phyloP scores from a whole-genome alignment of 495 filamentous ascomycete species.

The Penicillium coffeae region DNA sequence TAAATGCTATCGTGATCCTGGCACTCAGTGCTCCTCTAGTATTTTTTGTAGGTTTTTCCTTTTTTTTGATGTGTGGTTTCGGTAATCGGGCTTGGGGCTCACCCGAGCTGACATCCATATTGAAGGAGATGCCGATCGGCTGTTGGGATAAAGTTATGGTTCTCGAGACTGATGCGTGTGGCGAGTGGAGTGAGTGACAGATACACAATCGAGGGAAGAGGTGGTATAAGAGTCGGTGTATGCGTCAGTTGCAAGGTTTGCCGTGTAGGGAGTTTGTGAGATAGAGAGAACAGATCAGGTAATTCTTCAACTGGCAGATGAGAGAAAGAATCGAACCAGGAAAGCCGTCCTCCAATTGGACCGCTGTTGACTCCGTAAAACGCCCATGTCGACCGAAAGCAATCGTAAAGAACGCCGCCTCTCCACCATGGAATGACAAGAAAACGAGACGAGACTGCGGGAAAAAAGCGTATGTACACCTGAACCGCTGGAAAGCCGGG shows the following conservation, averaged over 20 bases:
- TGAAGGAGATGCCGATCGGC: not conserved
- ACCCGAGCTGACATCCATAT: constrained; percentile 1
- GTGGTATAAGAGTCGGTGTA: not conserved
- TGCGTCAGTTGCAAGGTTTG: not conserved
- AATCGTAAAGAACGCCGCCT: constrained; percentile 20
- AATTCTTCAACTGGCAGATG: not conserved
- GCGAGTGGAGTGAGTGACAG: not conserved
- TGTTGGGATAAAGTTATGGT: not conserved
- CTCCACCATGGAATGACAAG: constrained; percentile 6
- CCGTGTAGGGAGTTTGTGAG: not conserved
- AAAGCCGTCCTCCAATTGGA: constrained; percentile 1
- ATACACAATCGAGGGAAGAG: not conserved
- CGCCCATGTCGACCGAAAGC: constrained; percentile 16
- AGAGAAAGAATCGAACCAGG: not conserved
- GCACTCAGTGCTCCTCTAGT: constrained; percentile 32
- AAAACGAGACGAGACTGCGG: constrained; percentile 5
- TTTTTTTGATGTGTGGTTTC: constrained; percentile 11
- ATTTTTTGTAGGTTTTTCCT: constrained; percentile 18
- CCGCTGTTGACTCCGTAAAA: constrained; percentile 14
- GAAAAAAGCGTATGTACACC: constrained; percentile 17
- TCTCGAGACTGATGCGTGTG: not conserved
- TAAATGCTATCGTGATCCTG: constrained; percentile 20
- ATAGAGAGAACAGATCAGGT: not conserved
- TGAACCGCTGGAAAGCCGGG: constrained; percentile 3
- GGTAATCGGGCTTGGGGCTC: not conserved